phyloP scores from a whole-genome alignment of 2,329 filamentous ascomycete genomes.

The Alternaria viburni region DNA sequence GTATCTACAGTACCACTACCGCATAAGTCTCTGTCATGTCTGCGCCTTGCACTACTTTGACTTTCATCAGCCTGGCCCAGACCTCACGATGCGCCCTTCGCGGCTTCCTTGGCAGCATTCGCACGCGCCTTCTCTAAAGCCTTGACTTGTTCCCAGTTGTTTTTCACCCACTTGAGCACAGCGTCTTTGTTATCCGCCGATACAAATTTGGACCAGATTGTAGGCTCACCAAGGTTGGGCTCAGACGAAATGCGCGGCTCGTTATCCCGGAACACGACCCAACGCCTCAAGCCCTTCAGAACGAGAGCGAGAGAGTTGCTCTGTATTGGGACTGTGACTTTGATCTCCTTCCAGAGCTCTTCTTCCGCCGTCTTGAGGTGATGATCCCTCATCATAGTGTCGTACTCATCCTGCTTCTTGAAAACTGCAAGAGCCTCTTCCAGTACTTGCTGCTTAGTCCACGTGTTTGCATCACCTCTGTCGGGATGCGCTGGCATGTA shows the following conservation, averaged over 20 bases:
- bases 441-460: slow-evolving; percentile 55
- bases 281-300: slow-evolving; percentile 42
- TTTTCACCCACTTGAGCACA: slow-evolving; percentile 37
- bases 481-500: slow-evolving; percentile 64
- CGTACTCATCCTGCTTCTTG: slow-evolving; percentile 54
- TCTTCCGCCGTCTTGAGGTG: slow-evolving; percentile 49
- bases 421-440: slow-evolving; percentile 63
- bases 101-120: slow-evolving; percentile 18
- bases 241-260: slow-evolving; percentile 22
- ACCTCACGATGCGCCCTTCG: not conserved
- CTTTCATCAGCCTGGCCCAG: not conserved
- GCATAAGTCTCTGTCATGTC: not conserved
- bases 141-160: slow-evolving; percentile 41
- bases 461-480: slow-evolving; percentile 33
- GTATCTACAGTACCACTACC: not conserved
- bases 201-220: slow-evolving; percentile 31
- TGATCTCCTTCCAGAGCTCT: slow-evolving; percentile 54
- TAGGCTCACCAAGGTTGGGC: slow-evolving; percentile 20
- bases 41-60: not conserved
- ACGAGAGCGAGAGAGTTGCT: slow-evolving; percentile 30
- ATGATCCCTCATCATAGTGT: slow-evolving; percentile 45
- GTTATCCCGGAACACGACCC: slow-evolving; percentile 40
- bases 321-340: slow-evolving; percentile 42
- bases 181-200: slow-evolving; percentile 9
- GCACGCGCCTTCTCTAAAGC: slow-evolving; percentile 36